A percentile compares a stretch with the other conserved stretches of the same genome.
These are phyloP conservation scores for Oryza glaberrima DNA, from an alignment of 176 grass and related monocot genomes.

Conservation along the genomic window DNA sequence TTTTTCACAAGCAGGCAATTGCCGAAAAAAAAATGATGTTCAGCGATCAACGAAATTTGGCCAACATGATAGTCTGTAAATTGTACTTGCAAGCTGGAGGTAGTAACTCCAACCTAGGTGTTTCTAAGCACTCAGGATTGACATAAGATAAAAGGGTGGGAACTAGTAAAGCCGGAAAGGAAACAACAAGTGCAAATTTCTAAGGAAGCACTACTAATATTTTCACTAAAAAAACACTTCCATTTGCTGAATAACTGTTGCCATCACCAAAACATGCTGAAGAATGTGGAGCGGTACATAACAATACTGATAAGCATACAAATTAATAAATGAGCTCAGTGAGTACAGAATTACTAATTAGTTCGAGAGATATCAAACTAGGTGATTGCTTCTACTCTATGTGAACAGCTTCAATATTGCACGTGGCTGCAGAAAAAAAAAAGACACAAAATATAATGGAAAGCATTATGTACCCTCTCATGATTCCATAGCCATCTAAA, in stretches of 20 bases:
- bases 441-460: slow-evolving; percentile 29
- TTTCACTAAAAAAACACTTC: background rate
- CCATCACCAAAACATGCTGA: slow-evolving; percentile 29
- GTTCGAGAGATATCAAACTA: slow-evolving; percentile 8
- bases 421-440: background rate
- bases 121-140: background rate
- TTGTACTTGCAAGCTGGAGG: slow-evolving; percentile 20
- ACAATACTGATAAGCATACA: background rate
- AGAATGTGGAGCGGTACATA: slow-evolving; percentile 19
- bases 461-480: slow-evolving; percentile 70
- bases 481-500: slow-evolving; percentile 70
- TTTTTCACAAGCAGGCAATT: background rate
- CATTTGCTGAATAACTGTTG: slow-evolving; percentile 31
- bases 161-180: background rate
- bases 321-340: background rate
- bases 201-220: slow-evolving; percentile 8
- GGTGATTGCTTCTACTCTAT: slow-evolving; percentile 18
- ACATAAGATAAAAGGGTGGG: background rate
- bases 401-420: slow-evolving; percentile 16
- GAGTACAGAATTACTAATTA: slow-evolving; percentile 23
- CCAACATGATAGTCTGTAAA: background rate
- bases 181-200: slow-evolving; percentile 19
- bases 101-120: slow-evolving; percentile 15
- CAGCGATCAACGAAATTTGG: background rate
- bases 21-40: background rate